A percentile compares a stretch with the other conserved stretches of the same genome.
These are phyloP conservation scores for Aurifilum marmelostoma DNA, from an alignment of 2,329 filamentous ascomycete species.

Conservation along the genomic window DNA sequence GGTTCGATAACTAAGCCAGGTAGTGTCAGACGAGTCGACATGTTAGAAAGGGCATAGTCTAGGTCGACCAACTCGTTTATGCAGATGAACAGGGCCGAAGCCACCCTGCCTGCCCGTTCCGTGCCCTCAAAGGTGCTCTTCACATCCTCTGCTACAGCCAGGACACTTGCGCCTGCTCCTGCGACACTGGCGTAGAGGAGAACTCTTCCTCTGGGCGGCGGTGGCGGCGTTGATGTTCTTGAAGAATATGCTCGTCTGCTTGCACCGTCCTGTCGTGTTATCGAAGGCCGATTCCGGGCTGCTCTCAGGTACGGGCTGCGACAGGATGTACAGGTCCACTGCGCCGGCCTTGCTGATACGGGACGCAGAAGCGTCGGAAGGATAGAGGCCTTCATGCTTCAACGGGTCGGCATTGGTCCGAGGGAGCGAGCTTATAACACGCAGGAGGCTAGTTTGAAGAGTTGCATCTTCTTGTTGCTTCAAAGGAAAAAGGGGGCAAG, in stretches of 20 bases:
- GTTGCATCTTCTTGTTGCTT: neutral
- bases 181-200: conserved; percentile 56
- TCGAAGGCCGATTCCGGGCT: neutral
- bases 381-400: conserved; percentile 28
- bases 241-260: conserved; percentile 18
- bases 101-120: conserved; percentile 79
- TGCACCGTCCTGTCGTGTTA: conserved; percentile 7
- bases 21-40: conserved; percentile 21
- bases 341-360: conserved; percentile 18
- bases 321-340: conserved; percentile 28
- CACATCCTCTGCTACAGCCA: conserved; percentile 69
- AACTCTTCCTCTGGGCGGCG: conserved; percentile 37
- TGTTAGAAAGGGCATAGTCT: neutral
- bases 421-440: neutral
- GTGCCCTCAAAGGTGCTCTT: conserved; percentile 75
- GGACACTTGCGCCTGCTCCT: conserved; percentile 50
- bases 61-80: conserved; percentile 75
- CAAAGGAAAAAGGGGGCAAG: neutral
- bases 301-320: conserved; percentile 14
- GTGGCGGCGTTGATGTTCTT: conserved; percentile 9
- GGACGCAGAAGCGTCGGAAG: conserved; percentile 23
- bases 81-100: conserved; percentile 72
- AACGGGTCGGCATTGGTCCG: conserved; percentile 7
- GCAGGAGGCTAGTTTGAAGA: neutral
- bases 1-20: conserved; percentile 73